Evolutionary conservation across 2,329 filamentous ascomycete species (phyloP), one percentile per base, ranked within the genome.

Genomic region (Pseudogymnoascus sp.): DNA sequence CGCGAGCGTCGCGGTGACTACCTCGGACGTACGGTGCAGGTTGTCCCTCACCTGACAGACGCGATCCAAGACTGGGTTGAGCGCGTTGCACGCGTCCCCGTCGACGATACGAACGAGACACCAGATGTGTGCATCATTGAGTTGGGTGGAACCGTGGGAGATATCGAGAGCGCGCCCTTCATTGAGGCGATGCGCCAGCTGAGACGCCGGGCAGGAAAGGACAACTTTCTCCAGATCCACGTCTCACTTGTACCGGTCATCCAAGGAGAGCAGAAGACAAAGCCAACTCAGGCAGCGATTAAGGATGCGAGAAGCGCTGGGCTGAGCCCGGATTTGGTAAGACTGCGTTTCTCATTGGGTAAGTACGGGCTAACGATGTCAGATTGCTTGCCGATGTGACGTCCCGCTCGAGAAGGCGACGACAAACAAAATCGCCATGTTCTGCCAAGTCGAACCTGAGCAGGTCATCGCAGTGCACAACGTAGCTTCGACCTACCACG

Each of bases 371-470:
- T 12, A 11, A 71, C 61, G 21, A 3, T 7, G 38, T 52, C 66
- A 90, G 88, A 94, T 97, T 77, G 94, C 93, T 12, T 97, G 94
- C 74, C 90, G 94, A 61, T 97, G 93, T 74, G 88, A 93, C 71
- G 81, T 82, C 61, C 83, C 87, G 11, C 83, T 97, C 6, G 87
- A 91, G 58, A 80, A 85, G 38, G 77, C 79, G 7, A 93, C 91
- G 0, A 86, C 93, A 59, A 82, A 88, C 66, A 97, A 99, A 78
- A 91, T 99, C 66, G 92, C 93, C 65, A 84, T 85, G 71, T 91
- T 88, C 76, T 97, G 93, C 75, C 91, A 96, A 72, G 88, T 97
- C 58, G 90, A 95, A 61, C 78, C 83, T 10, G 83, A 92, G 67
- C 91, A 97, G 72, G 91, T 97, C 45, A 80, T 97, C 66, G 89